phyloP scores from a whole-genome alignment of 768 basidiomycete species.

The Mycena vulgaris region DNA sequence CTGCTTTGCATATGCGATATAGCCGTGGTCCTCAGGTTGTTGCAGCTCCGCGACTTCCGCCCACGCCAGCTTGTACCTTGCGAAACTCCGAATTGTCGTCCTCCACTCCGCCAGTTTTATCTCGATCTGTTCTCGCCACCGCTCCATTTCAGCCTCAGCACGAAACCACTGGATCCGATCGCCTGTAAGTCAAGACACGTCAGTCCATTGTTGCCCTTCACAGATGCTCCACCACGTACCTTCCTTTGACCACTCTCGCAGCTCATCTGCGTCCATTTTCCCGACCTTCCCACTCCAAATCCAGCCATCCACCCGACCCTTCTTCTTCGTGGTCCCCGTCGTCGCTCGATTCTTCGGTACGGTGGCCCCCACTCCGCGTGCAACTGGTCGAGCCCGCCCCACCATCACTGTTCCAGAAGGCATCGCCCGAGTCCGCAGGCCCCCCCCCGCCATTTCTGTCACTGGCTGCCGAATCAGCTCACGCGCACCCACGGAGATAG shows the following conservation, averaged over 20 bases:
- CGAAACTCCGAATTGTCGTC: constrained; percentile 14
- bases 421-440: too few relatives aligned
- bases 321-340: neutral
- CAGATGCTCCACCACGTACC: neutral
- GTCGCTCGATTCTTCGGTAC: too few relatives aligned
- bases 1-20: constrained; percentile 10
- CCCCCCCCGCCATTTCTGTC: neutral
- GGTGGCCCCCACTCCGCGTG: too few relatives aligned
- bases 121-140: constrained; percentile 10
- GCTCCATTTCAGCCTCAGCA: constrained; percentile 16
- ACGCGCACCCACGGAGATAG: neutral
- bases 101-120: constrained; percentile 1
- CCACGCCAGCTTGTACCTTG: neutral
- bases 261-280: constrained; percentile 3
- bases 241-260: constrained; percentile 1
- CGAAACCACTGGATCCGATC: constrained; percentile 19
- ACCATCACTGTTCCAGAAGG: neutral
- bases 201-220: neutral
- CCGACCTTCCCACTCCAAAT: neutral
- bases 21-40: neutral
- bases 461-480: neutral
- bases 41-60: neutral
- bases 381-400: neutral
- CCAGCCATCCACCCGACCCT: constrained; percentile 13
- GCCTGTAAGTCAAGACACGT: neutral